Conservation (phyloP, 1,139 yeast species). For the Pichia sp. region DNA sequence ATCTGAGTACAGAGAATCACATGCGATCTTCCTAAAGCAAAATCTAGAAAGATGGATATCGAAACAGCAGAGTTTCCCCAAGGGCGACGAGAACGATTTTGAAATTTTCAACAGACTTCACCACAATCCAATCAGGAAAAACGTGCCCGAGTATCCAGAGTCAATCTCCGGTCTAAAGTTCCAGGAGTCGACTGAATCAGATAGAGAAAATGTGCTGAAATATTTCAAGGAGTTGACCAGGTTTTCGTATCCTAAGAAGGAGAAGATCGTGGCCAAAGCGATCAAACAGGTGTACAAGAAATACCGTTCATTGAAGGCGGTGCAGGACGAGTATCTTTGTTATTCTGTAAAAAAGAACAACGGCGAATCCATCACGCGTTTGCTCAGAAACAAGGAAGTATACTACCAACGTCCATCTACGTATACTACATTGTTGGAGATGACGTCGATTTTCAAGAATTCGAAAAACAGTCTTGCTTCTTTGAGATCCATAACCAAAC, state of each 20-base stretch:
- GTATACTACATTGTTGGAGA: slow-evolving; percentile 2
- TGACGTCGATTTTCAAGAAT: slow-evolving; percentile 6
- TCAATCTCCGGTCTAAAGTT: background rate
- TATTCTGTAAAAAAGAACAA: slow-evolving; percentile 7
- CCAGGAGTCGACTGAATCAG: background rate
- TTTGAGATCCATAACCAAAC: background rate
- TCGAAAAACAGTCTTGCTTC: slow-evolving; percentile 2
- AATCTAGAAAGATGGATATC: slow-evolving; percentile 7
- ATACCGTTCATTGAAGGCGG: slow-evolving; percentile 1
- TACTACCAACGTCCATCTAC: slow-evolving; percentile 4
- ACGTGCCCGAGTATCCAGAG: slow-evolving; percentile 8
- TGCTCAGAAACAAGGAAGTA: background rate
- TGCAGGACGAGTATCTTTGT: slow-evolving; percentile 6
- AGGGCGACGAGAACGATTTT: background rate
- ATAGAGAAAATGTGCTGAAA: background rate
- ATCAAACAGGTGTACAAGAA: slow-evolving; percentile 3
- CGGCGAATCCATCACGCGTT: background rate
- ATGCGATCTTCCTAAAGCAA: background rate
- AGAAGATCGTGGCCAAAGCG: background rate
- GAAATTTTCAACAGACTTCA: slow-evolving; percentile 1
- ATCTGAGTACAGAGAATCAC: background rate
- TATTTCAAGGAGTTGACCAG: slow-evolving; percentile 6
- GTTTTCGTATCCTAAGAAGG: slow-evolving; percentile 8
- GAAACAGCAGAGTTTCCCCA: slow-evolving; percentile 1
- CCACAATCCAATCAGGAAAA: slow-evolving; percentile 8